A percentile compares a stretch with the other conserved stretches of the same genome.
phyloP scores from a whole-genome alignment of 352 stramenopile species.

The Lagenidium sp. region DNA sequence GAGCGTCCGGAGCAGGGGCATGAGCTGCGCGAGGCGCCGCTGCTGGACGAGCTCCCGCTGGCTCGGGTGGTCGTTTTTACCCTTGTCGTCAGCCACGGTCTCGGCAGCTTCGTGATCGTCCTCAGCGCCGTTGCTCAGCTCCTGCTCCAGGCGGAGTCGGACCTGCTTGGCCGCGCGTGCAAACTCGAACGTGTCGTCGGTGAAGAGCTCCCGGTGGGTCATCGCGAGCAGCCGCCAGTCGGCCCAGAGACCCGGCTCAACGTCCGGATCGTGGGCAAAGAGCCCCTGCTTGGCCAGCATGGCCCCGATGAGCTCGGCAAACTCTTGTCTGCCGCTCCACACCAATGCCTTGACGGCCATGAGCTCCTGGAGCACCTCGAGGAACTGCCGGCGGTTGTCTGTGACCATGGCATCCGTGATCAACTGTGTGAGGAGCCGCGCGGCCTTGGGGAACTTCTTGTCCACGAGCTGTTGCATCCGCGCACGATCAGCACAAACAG shows the following conservation, averaged over 20 bases:
- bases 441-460: slow-evolving; percentile 73
- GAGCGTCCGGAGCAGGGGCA: slow-evolving; percentile 56
- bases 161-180: slow-evolving; percentile 55
- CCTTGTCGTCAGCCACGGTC: too few relatives aligned
- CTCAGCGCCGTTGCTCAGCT: slow-evolving; percentile 1
- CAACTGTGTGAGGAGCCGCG: slow-evolving; percentile 39
- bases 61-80: too few relatives aligned
- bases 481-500: too few relatives aligned
- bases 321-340: slow-evolving; percentile 47
- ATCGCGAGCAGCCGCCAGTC: slow-evolving; percentile 49
- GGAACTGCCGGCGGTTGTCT: slow-evolving; percentile 31
- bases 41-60: slow-evolving; percentile 1
- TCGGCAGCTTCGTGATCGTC: slow-evolving; percentile 3
- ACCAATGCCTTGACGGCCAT: slow-evolving; percentile 24
- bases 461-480: too few relatives aligned
- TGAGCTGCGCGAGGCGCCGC: slow-evolving; percentile 25
- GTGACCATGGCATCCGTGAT: slow-evolving; percentile 28
- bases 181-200: slow-evolving; percentile 78
- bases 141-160: slow-evolving; percentile 32
- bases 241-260: slow-evolving; percentile 13
- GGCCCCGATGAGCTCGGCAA: slow-evolving; percentile 32
- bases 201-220: slow-evolving; percentile 62
- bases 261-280: slow-evolving; percentile 6
- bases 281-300: slow-evolving; percentile 27
- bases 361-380: slow-evolving; percentile 32